Evolutionary conservation across 768 basidiomycete species (phyloP).

Genomic region (Russula lepida): DNA sequence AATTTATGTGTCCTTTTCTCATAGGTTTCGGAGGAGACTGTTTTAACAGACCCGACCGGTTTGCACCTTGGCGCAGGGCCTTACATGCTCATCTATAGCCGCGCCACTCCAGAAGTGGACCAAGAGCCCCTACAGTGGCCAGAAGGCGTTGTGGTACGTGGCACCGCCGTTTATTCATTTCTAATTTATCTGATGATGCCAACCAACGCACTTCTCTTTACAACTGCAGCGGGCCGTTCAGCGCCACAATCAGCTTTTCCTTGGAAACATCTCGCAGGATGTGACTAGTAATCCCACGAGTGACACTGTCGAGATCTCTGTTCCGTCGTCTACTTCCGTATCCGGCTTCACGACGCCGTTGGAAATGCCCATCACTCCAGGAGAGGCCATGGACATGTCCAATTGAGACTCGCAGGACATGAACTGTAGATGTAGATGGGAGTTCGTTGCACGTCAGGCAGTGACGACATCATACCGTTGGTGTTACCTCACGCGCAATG

Average conservation of each 20-base stretch:
- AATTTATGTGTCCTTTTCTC: neutral
- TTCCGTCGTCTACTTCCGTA: slow-evolving; percentile 17
- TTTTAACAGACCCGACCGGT: slow-evolving; percentile 60
- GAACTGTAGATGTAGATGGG: neutral
- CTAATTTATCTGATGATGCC: neutral
- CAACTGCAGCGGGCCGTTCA: slow-evolving; percentile 29
- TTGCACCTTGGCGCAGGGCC: slow-evolving; percentile 72
- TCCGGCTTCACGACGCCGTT: slow-evolving; percentile 17
- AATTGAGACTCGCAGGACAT: neutral
- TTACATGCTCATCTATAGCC: slow-evolving; percentile 65
- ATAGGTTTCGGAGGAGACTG: slow-evolving; percentile 63
- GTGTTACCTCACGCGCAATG: neutral
- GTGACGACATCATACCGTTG: neutral
- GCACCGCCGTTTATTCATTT: neutral
- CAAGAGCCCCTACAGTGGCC: slow-evolving; percentile 27
- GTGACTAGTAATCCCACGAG: neutral
- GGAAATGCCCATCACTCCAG: slow-evolving; percentile 13
- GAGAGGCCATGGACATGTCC: slow-evolving; percentile 18
- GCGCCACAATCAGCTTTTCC: slow-evolving; percentile 31
- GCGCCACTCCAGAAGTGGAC: slow-evolving; percentile 25
- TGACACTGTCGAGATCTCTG: neutral
- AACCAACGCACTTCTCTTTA: neutral
- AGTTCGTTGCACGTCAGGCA: neutral
- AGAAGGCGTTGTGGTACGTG: slow-evolving; percentile 26
- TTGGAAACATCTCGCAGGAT: slow-evolving; percentile 16